Base-by-base conservation (phyloP, 495 filamentous ascomycete species). In the Immersiella caudata region DNA sequence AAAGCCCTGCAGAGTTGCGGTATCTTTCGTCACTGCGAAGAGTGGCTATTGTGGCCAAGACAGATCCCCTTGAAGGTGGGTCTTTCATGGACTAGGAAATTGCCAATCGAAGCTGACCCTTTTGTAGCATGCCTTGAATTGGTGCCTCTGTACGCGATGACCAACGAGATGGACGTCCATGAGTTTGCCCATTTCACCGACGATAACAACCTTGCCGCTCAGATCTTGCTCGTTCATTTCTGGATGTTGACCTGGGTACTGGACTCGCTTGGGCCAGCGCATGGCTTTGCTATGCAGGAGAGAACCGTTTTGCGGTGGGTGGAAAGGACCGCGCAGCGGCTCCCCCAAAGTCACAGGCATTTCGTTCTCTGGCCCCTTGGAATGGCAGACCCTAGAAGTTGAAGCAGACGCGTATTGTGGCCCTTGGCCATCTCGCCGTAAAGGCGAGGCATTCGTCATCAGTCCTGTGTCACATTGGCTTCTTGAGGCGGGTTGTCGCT, bases 211-310 rank as follows among this genome's bases (percentile, higher is more conserved):
- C 58, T 69, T 55, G 65, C 75, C 1, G 77, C 79, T 2, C 79
- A 79, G 56, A 71, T 82, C 0, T 67, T 86, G 22, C 77, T 83
- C 16, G 73, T 79, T 5, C 83, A 86, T 71, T 83, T 82, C 40
- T 71, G 63, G 51, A 64, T 71, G 27, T 33, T 68, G 7, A 64
- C 16, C 6, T 27, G 52, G 22, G 29, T 71, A 22, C 33, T 71
- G 54, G 52, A 58, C 29, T 36, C 49, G 6, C 60, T 67, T 1
- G 29, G 46, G 6, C 51, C 50, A n/a, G 61, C 26, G 22, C 65
- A 26, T 26, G 51, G 35, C 24, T 71, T 64, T 21, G 61, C 61
- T 21, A 21, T 64, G 50, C 33, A 55, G 11, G 62, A 62, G n/a
- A 29, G 40, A 12, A 67, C 63, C 9, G 14, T 65, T 1, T 26